Base-by-base conservation (phyloP, 495 filamentous ascomycete species). In the Aspergillus indologenus region DNA sequence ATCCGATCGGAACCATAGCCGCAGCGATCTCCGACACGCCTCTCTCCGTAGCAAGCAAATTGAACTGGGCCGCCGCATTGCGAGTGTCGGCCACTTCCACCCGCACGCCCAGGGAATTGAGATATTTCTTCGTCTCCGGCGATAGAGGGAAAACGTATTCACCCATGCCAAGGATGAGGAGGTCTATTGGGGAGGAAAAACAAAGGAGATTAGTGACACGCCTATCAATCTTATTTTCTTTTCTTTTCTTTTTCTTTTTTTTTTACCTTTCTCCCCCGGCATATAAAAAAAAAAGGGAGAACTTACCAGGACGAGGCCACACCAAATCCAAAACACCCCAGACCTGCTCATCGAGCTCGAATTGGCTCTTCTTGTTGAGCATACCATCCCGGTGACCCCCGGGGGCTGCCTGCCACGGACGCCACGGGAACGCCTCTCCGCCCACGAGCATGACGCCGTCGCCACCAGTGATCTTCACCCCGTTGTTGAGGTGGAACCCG, bases 1-100 rank as follows among this genome's bases (percentile, higher is more conserved):
- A 93, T 17, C 91, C 91, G 45, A 95, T 80, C 1, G 92, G 92
- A 68, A 98, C 81, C 79, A 98, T 69, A 15, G 93, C 94, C 11
- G 91, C 94, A 31, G 91, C 94, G 51, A 98, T 86, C 70, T 90
- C 85, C 19, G 78, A 73, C 12, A 92, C 83, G 21, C 90, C 89
- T 49, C 91, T 78, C 76, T 96, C 91, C 47, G 90, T 95, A 45
- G 88, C 90, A 48, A 96, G 75, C 63, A 96, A 63, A 68, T 96
- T 96, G 66, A 90, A 96, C 77, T 92, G 91, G 54, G 91, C 87
- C 18, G 92, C 92, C 20, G 94, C 94, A 76, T 97, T 97, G 58
- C 91, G 78, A 40, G 94, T 99, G 78, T 97, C 94, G 70, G 90
- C 82, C 14, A 97, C 81, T 65, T 99, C 94, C 24, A 98, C 76